Base-by-base conservation (phyloP, 2,329 filamentous ascomycete genomes). In the Pseudocercospora crystallina region DNA sequence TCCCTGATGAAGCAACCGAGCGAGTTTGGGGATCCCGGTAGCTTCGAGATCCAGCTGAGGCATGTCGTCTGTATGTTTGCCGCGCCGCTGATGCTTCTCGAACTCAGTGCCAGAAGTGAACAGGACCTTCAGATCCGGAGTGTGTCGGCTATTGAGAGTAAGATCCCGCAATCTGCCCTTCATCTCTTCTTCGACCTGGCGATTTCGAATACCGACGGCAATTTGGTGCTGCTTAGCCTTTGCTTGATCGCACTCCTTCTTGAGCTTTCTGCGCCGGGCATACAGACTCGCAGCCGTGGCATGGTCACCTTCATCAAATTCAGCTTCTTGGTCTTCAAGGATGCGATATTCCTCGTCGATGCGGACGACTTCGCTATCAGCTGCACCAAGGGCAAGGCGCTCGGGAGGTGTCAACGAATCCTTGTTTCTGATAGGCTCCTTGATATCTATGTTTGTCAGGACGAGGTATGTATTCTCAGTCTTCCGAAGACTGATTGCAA, bases 1-100 rank as follows among this genome's bases (percentile, higher is more conserved):
- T 15, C 46, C 8, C 4, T 26, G 5, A 14, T 54, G 58, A 9
- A 63, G 54, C 30, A 47, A n/a, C 3, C 39, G 47, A 7, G 48
- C 49, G 3, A 63, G 31, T 8, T 7, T 39, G 2, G 59, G 60
- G 30, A 61, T 55, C 5, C 56, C 58, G n/a, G 57, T 60, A 2
- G 47, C 53, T 30, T 51, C 31, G 2, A 55, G 7, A 34, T 56
- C 50, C 1, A 60, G 47, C 9, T 26, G 17, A 10, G 59, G 61
- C 8, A 46, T 53, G 5, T 56, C 33, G 1, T 26, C 7, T 7
- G 13, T 46, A 4, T 8, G 14, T 8, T 54, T 39, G 43, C 47
- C 52, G 20, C 47, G 51, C 4, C 32, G 17, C 10, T 58, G 12
- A 43, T 61, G 52, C 43, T 58, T 49, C 39, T 59, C 54, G 39